Conservation (phyloP, 2,329 filamentous ascomycete genomes). For the Trichophyton verrucosum region DNA sequence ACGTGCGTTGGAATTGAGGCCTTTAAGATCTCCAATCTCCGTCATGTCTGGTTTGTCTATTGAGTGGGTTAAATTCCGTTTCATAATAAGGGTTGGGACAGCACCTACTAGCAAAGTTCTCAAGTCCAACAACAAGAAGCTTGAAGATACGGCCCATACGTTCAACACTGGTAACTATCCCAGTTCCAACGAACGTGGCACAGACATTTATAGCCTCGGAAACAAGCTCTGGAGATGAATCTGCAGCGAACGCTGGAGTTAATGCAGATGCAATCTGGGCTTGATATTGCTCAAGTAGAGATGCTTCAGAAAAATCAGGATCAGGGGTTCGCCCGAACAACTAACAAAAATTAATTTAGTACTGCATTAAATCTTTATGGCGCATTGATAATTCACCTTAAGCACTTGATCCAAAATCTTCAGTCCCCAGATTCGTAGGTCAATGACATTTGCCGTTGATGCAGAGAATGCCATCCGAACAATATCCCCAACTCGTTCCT, state of each 20-base stretch:
- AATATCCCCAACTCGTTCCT: constrained; percentile 77
- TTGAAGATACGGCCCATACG: constrained; percentile 98
- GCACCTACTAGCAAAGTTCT: constrained; percentile 67
- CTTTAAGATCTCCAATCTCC: constrained; percentile 83
- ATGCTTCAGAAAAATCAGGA: constrained; percentile 94
- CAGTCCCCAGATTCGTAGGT: constrained; percentile 78
- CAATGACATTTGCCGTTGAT: constrained; percentile 82
- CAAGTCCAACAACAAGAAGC: constrained; percentile 75
- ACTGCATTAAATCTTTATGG: background rate
- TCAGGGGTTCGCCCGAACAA: constrained; percentile 94
- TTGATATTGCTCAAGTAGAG: constrained; percentile 93
- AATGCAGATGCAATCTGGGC: constrained; percentile 94
- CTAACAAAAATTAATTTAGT: constrained; percentile 20
- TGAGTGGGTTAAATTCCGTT: constrained; percentile 14
- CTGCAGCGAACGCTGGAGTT: constrained; percentile 87
- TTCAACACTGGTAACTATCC: constrained; percentile 93
- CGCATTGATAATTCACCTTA: constrained; percentile 38
- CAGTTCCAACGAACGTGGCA: constrained; percentile 92
- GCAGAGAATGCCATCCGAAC: constrained; percentile 96
- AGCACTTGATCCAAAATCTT: constrained; percentile 89
- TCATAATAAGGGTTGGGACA: background rate
- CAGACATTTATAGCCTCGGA: constrained; percentile 95
- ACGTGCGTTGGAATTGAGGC: constrained; percentile 86
- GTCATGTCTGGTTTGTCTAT: constrained; percentile 59
- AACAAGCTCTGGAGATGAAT: constrained; percentile 90